Percentiles rank a stretch among this genome's conserved stretches.
These are phyloP conservation scores for Gaultheria prostrata DNA, from an alignment of 148 eudicot genomes.

Conservation along the genomic window DNA sequence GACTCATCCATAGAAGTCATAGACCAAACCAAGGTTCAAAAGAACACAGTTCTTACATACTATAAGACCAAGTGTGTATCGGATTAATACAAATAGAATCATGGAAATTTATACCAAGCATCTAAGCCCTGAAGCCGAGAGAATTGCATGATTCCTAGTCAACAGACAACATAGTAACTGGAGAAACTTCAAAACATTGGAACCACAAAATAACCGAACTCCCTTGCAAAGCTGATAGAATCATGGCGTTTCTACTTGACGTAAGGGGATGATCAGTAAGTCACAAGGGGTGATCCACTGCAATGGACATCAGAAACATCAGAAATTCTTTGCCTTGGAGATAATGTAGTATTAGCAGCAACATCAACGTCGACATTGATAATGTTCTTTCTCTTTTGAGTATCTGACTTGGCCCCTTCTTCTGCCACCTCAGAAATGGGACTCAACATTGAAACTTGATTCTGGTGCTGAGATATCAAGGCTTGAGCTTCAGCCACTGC, in stretches of 20 bases:
- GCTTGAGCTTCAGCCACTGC: constrained; percentile 76
- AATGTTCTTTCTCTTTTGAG: constrained; percentile 68
- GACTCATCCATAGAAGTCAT: background rate
- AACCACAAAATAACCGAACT: background rate
- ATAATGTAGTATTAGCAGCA: constrained; percentile 54
- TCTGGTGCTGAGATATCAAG: constrained; percentile 50
- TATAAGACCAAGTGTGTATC: background rate
- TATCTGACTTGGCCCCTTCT: constrained; percentile 41
- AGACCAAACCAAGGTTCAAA: background rate
- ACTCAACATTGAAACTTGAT: constrained; percentile 24
- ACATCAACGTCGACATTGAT: constrained; percentile 64
- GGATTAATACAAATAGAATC: background rate
- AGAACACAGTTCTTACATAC: background rate
- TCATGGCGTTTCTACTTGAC: background rate
- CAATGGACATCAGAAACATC: constrained; percentile 79
- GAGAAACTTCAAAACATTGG: background rate
- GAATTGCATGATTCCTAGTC: background rate
- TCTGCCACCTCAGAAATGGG: constrained; percentile 46
- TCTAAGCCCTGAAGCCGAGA: constrained; percentile 1
- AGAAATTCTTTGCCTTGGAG: constrained; percentile 75
- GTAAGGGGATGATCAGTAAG: constrained; percentile 31
- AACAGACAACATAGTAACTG: constrained; percentile 16
- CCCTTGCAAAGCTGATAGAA: constrained; percentile 1
- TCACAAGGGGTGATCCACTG: constrained; percentile 60
- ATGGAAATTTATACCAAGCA: constrained; percentile 11